Evolutionary conservation across 768 basidiomycete species (phyloP).

Genomic region (Coprinopsis cinerea): DNA sequence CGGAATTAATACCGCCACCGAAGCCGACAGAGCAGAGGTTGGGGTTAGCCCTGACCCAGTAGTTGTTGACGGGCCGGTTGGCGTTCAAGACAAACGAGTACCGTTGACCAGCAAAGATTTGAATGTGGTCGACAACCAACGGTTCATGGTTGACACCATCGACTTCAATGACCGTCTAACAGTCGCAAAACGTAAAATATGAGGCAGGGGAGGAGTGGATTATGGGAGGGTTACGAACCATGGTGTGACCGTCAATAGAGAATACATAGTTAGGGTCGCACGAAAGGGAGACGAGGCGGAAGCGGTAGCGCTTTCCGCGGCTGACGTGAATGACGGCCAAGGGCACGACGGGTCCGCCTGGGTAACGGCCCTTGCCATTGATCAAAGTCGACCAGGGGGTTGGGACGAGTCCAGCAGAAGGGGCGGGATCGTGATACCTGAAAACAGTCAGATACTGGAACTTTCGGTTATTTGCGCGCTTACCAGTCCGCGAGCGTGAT

Average conservation of each 20-base stretch:
- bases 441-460: conserved; percentile 1
- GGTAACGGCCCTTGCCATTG: conserved; percentile 34
- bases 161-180: conserved; percentile 38
- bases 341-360: conserved; percentile 24
- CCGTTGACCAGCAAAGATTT: conserved; percentile 26
- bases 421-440: conserved; percentile 24
- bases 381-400: conserved; percentile 26
- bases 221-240: background rate
- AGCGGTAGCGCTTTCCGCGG: conserved; percentile 25
- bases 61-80: conserved; percentile 32
- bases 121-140: conserved; percentile 31
- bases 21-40: conserved; percentile 20
- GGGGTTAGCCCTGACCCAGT: conserved; percentile 38
- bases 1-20: conserved; percentile 44
- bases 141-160: conserved; percentile 37
- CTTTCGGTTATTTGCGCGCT: background rate
- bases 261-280: conserved; percentile 31
- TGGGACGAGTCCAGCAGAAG: conserved; percentile 16
- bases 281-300: conserved; percentile 20
- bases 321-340: conserved; percentile 30
- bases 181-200: background rate
- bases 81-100: conserved; percentile 7
- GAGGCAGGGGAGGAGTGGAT: background rate
- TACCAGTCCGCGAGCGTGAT: conserved; percentile 39
- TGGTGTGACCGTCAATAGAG: conserved; percentile 37